These are phyloP conservation scores for Teratosphaeria gauchensis DNA, from an alignment of 2,329 filamentous ascomycete genomes.

Conservation along the genomic window DNA sequence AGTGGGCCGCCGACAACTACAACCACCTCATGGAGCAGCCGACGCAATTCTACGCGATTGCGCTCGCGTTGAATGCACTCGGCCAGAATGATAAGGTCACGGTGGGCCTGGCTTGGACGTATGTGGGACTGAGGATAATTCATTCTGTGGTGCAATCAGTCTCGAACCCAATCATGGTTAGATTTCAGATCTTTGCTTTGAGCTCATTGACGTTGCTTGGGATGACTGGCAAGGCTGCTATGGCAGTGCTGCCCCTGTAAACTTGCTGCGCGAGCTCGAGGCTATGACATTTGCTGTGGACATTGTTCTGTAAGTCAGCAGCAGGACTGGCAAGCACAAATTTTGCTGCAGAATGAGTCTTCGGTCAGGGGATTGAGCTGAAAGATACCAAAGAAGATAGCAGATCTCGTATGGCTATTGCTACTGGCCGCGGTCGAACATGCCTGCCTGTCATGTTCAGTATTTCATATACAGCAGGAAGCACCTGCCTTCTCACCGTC, in stretches of 20 bases:
- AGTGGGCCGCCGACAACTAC: conserved; percentile 35
- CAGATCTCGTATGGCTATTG: no score
- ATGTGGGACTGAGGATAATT: conserved; percentile 31
- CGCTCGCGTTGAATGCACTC: conserved; percentile 27
- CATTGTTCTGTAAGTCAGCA: no score
- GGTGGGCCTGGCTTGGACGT: conserved; percentile 32
- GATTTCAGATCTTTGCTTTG: conserved; percentile 27
- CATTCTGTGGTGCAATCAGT: conserved; percentile 33
- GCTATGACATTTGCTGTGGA: no score
- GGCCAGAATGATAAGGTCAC: conserved; percentile 20
- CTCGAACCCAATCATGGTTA: conserved; percentile 27
- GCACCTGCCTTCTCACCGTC: no score
- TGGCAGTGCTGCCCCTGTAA: not conserved
- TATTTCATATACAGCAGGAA: no score
- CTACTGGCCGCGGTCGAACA: no score
- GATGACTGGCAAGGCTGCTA: conserved; percentile 20
- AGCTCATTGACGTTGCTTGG: conserved; percentile 23
- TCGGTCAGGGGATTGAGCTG: no score
- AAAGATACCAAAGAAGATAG: no score
- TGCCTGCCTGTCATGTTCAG: no score
- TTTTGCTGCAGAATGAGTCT: no score
- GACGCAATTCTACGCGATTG: conserved; percentile 35
- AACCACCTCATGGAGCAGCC: conserved; percentile 38
- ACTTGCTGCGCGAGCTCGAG: no score
- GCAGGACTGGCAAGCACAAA: no score